Evolutionary conservation across 2,329 filamentous ascomycete species (phyloP), one percentile per base, ranked within the genome.

Genomic region (Colletotrichum spinosum): DNA sequence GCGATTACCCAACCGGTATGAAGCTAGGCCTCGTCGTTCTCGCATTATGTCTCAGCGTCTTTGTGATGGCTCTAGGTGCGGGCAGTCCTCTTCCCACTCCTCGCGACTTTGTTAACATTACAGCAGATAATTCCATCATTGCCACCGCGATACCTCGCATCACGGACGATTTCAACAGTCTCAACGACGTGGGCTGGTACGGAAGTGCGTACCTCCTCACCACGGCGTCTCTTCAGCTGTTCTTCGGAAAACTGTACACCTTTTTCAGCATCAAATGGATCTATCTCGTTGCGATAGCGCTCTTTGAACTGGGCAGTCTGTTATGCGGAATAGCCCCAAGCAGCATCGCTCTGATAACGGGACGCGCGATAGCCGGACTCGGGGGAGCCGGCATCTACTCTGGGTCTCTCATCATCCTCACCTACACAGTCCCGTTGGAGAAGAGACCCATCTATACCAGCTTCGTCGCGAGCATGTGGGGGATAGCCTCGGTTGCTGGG

Each of bases 141-240:
- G 78, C 80, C 8, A 81, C 80, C 1, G 80, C 80, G 3, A 80
- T 82, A 58, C 80, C 80, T 4, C 76, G 75, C 37, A 82, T 82
- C 65, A 82, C 79, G 0, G 74, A 78, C 63, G 73, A 79, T 12
- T 80, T 82, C 71, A 73, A 79, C 33, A 78, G 79, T 52, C 73
- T 84, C 7, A 73, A 78, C 8, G 81, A 85, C 59, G 78, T 86
- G 10, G 81, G 80, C 51, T 86, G 83, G 83, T 85, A 85, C 64
- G 82, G 80, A 3, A 78, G 72, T 6, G 76, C 79, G 45, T 81
- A 81, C 67, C 73, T 81, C 67, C 76, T 83, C 37, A 80, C 80
- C 3, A 74, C 76, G 5, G 73, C 77, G 35, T 76, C 79, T 1
- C 74, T 81, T 13, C 79, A 81, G 62, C 71, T 80, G 7, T 72